Percentiles rank a stretch among this genome's conserved stretches.
These are phyloP conservation scores for Hirsutella minnesotensis DNA, from an alignment of 2,329 filamentous ascomycete genomes.

Conservation along the genomic window DNA sequence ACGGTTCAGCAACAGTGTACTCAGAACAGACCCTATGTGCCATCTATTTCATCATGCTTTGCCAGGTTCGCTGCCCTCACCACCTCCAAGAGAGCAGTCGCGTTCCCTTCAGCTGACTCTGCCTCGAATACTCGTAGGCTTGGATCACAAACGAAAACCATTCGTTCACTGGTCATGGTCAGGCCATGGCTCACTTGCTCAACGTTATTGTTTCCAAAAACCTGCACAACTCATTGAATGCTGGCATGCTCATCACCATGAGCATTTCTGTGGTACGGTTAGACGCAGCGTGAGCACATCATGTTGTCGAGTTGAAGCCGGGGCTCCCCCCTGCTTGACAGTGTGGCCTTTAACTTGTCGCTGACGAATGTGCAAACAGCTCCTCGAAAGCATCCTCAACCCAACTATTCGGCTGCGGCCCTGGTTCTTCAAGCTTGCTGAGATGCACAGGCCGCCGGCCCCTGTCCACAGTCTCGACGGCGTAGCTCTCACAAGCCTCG, in stretches of 20 bases:
- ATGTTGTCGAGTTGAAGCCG: no score
- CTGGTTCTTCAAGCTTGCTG: slow-evolving; percentile 8
- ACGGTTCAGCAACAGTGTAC: slow-evolving; percentile 13
- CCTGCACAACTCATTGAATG: slow-evolving; percentile 15
- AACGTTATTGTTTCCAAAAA: slow-evolving; percentile 12
- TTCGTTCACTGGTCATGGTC: slow-evolving; percentile 15
- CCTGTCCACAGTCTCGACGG: slow-evolving; percentile 1
- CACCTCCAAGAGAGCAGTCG: not conserved
- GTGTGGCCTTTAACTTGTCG: no score
- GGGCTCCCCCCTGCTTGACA: no score
- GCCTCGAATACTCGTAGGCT: slow-evolving; percentile 9
- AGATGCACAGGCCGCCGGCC: not conserved
- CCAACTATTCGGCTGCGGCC: slow-evolving; percentile 12
- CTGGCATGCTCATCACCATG: slow-evolving; percentile 17
- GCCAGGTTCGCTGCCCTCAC: slow-evolving; percentile 14
- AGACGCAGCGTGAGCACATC: no score
- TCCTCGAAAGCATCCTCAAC: slow-evolving; percentile 20
- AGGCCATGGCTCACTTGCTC: slow-evolving; percentile 20
- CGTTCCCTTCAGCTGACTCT: not conserved
- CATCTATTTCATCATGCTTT: slow-evolving; percentile 24
- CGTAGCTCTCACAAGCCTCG: slow-evolving; percentile 3
- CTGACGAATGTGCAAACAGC: no score
- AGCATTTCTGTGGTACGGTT: slow-evolving; percentile 18
- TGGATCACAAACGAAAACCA: slow-evolving; percentile 18
- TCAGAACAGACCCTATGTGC: slow-evolving; percentile 23